Evolutionary conservation across 2,329 filamentous ascomycete genomes (phyloP), one percentile per base, ranked within the genome.

Genomic region (Calonectria honghensis): DNA sequence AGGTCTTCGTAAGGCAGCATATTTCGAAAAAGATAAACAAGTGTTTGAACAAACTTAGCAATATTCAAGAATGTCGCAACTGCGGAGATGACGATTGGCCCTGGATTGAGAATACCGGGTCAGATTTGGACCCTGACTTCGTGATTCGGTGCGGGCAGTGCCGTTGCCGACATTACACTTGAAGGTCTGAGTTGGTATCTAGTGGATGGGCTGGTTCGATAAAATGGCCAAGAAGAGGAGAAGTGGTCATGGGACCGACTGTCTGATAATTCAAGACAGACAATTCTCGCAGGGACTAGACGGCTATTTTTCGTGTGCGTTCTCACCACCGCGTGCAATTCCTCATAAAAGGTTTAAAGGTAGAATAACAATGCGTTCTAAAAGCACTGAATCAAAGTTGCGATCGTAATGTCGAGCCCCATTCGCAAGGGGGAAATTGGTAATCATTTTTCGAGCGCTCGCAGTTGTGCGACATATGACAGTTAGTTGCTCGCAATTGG

Each of bases 111-210:
- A 57, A 68, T 10, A 59, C 6, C 3, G n/a, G 52, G 3, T 16
- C 32, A 11, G 32, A 32, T 18, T 35, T 18, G 27, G 39, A 73
- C 4, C 54, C 70, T 2, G 6, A 13, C 2, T 73, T 50, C 14
- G 41, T 57, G 14, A 16, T 73, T 18, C 67, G 67, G 6, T 75
- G 73, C 16, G 13, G 31, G 7, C 4, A 45, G 6, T 75, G 73
- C 32, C 32, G n/a, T 11, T 67, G 64, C 3, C 41, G 70, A 27
- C 73, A 74, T 18, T 51, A 27, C 5, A 16, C n/a, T 7, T 69
- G 37, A 73, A 11, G 66, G 6, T 35, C 7, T 35, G 32, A 10
- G 32, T 35, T 35, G 10, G 6, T n/a, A 16, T 10, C 20, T 6
- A 3, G 57, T 13, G 14, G 3, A 27, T 18, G 32, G 24, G 11